Evolutionary conservation across 495 filamentous ascomycete genomes (phyloP).

Genomic region (Jackrogersella minutella): DNA sequence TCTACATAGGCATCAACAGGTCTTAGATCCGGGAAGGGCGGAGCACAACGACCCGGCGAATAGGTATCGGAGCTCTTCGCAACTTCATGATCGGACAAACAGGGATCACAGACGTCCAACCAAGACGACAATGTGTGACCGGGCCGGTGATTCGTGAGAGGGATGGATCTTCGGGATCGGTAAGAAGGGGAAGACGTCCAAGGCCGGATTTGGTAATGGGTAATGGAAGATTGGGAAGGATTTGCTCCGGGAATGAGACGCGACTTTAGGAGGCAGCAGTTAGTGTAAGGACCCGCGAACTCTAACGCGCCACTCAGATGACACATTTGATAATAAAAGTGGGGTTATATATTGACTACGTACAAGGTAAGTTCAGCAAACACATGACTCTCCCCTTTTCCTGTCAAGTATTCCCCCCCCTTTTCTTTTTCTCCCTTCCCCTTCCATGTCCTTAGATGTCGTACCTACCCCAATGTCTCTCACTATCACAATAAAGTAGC

Average conservation of each 20-base stretch:
- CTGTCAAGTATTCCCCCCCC: neutral
- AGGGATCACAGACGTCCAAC: conserved; percentile 1
- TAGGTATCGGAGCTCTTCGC: neutral
- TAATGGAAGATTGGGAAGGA: conserved; percentile 2
- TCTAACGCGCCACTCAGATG: neutral
- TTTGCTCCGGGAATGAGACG: conserved; percentile 11
- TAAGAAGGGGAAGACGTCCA: neutral
- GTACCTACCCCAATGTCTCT: neutral
- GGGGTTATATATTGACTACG: neutral
- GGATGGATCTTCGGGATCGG: conserved; percentile 20
- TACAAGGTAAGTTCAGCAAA: conserved; percentile 1
- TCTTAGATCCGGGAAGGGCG: conserved; percentile 14
- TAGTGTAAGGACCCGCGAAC: too few relatives aligned
- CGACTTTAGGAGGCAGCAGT: conserved; percentile 9
- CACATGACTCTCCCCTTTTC: conserved; percentile 8
- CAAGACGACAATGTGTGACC: conserved; percentile 2
- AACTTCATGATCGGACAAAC: conserved; percentile 25
- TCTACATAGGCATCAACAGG: neutral
- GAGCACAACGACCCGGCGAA: neutral
- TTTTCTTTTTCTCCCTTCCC: neutral
- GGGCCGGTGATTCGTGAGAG: conserved; percentile 10
- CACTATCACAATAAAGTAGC: neutral
- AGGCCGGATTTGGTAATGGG: conserved; percentile 8
- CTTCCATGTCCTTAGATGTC: conserved; percentile 3
- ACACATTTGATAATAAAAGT: neutral